phyloP scores from a whole-genome alignment of 2,329 filamentous ascomycete genomes.

The Epichloe scottii region DNA sequence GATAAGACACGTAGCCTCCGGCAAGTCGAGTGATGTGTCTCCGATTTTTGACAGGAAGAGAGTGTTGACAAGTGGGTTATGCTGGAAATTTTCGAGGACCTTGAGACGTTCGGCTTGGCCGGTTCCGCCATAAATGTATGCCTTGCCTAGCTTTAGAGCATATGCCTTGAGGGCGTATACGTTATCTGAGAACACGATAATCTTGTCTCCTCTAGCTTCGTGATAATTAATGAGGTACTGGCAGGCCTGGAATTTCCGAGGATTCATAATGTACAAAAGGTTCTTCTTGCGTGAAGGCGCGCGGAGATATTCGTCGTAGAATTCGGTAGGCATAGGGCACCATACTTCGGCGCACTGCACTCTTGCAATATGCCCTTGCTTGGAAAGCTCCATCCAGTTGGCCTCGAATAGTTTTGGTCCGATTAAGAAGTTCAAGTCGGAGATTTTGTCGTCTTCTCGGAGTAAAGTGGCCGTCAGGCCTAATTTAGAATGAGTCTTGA shows the following conservation, averaged over 20 bases:
- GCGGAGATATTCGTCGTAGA: conserved; percentile 86
- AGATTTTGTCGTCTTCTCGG: conserved; percentile 96
- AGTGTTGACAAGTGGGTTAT: conserved; percentile 80
- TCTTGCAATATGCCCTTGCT: conserved; percentile 91
- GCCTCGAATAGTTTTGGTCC: conserved; percentile 96
- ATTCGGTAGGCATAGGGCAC: conserved; percentile 98
- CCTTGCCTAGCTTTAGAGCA: conserved; percentile 70
- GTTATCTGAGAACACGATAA: conserved; percentile 97
- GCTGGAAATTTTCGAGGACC: conserved; percentile 89
- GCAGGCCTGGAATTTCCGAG: conserved; percentile 89
- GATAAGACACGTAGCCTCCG: conserved; percentile 91
- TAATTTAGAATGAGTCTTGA: conserved; percentile 91
- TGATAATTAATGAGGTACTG: conserved; percentile 99
- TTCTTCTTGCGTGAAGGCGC: conserved; percentile 40
- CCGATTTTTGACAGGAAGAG: conserved; percentile 96
- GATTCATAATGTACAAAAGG: conserved; percentile 88
- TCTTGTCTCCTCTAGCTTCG: conserved; percentile 87
- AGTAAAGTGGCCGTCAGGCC: conserved; percentile 88
- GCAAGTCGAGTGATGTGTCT: conserved; percentile 93
- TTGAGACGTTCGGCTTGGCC: conserved; percentile 72
- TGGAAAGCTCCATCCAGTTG: conserved; percentile 97
- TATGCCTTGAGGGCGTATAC: conserved; percentile 85
- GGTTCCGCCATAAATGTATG: conserved; percentile 85
- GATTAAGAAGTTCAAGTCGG: conserved; percentile 92
- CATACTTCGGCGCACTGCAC: conserved; percentile 98